These are phyloP conservation scores for Zasmidium citrigriseum DNA, from an alignment of 2,329 filamentous ascomycete species.

Conservation along the genomic window DNA sequence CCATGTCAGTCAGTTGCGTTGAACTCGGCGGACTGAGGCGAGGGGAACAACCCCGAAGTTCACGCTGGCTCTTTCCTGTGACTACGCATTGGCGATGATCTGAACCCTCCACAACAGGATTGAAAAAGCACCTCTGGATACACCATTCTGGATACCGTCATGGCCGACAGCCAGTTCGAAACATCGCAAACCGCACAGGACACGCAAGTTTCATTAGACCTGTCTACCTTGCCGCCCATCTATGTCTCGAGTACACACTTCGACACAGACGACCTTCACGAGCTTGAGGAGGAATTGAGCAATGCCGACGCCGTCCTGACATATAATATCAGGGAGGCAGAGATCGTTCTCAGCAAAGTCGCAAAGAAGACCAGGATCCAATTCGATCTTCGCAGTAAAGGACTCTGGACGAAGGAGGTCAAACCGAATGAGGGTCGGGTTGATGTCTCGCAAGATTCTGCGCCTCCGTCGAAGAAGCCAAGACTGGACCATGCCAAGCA, in stretches of 20 bases:
- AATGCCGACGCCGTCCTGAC: constrained; percentile 61
- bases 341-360: constrained; percentile 73
- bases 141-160: not conserved
- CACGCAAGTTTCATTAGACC: constrained; percentile 35
- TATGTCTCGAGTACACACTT: constrained; percentile 75
- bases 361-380: constrained; percentile 68
- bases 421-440: not conserved
- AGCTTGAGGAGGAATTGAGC: constrained; percentile 65
- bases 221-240: constrained; percentile 60
- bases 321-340: constrained; percentile 70
- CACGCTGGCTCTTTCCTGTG: not conserved
- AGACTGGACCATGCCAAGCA: constrained; percentile 7
- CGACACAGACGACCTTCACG: constrained; percentile 60
- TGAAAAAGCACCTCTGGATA: not conserved
- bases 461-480: constrained; percentile 10
- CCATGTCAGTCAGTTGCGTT: not conserved
- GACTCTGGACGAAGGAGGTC: constrained; percentile 53
- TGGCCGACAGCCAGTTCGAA: not conserved
- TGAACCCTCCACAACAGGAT: not conserved
- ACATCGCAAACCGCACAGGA: not conserved
- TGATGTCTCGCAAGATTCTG: not conserved
- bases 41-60: not conserved
- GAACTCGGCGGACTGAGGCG: not conserved
- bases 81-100: not conserved
- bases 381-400: constrained; percentile 73